Evolutionary conservation across 2,329 filamentous ascomycete species (phyloP), one percentile per base, ranked within the genome.

Genomic region (Aureobasidium sp.): DNA sequence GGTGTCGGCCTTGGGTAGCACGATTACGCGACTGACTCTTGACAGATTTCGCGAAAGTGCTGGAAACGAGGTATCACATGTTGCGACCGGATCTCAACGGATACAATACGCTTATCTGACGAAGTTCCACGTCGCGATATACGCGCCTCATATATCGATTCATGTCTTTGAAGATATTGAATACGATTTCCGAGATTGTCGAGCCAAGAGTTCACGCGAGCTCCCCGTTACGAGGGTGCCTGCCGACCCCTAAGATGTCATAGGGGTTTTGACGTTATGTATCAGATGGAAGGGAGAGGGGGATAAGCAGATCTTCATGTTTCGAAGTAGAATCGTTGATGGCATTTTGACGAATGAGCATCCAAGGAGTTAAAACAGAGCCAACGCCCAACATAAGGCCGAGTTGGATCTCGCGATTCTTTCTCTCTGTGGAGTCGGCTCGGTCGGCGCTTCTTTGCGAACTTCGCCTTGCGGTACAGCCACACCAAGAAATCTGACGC

Each of bases 301-400:
- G 20, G 24, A 39, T 5, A 29, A 29, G 53, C 27, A 36, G 53
- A 57, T 57, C 53, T 24, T 57, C 53, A 36, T 57, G 53, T 43
- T 57, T 57, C 37, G n/a, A 57, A 57, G 36, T 57, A 57, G 53
- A 57, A 46, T 10, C 39, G 20, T 56, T 15, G 29, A 26, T 3
- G 3, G 5, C 10, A 5, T 10, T 26, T 12, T 12, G 10, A 57
- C 39, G 27, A 46, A 44, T 36, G 41, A 26, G 32, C 27, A n/a
- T 13, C 5, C 39, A 57, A 36, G 27, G 41, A 44, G 53, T 32
- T 13, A 1, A 44, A 41, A 6, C 27, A 46, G 41, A 57, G 44
- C 53, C 53, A 56, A 34, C 53, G 24, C n/a, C 39, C 53, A 57
- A 57, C 39, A 57, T 24, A 46, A 57, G 27, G 17, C 39, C 53